phyloP scores from a whole-genome alignment of 768 basidiomycete genomes.

The Boletus rufocinnamomeus region DNA sequence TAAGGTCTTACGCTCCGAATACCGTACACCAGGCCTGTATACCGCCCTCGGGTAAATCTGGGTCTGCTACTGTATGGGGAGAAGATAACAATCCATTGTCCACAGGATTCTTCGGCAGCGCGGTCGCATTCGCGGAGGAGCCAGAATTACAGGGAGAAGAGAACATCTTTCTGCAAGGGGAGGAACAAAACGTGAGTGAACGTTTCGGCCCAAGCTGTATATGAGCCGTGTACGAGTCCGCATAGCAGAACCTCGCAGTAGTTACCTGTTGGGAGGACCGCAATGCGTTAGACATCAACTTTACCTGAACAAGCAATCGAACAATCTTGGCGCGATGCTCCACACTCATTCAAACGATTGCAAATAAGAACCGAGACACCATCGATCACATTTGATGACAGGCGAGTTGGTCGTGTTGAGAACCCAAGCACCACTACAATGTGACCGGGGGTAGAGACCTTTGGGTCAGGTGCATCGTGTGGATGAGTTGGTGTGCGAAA shows the following conservation, averaged over 20 bases:
- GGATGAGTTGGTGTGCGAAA: not conserved
- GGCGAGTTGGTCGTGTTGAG: not conserved
- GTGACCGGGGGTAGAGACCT: not conserved
- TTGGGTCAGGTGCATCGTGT: not conserved
- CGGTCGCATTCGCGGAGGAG: not conserved
- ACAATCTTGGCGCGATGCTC: no score
- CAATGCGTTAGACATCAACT: not conserved
- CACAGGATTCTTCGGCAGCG: not conserved
- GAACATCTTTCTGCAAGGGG: conserved; percentile 1
- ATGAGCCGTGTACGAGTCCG: not conserved
- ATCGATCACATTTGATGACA: not conserved
- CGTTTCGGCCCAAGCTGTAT: not conserved
- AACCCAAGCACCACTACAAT: not conserved
- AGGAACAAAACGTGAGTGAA: not conserved
- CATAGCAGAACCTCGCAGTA: not conserved
- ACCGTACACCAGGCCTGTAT: conserved; percentile 30
- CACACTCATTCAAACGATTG: not conserved
- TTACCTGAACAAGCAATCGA: not conserved
- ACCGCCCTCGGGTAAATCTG: conserved; percentile 18
- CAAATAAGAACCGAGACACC: not conserved
- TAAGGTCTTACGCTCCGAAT: conserved; percentile 25
- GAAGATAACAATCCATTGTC: not conserved
- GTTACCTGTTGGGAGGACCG: no score
- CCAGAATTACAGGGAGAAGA: not conserved
- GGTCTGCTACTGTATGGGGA: not conserved